phyloP scores from a whole-genome alignment of 192 early-diverging fungal species.

The Obelidium mucronatum region DNA sequence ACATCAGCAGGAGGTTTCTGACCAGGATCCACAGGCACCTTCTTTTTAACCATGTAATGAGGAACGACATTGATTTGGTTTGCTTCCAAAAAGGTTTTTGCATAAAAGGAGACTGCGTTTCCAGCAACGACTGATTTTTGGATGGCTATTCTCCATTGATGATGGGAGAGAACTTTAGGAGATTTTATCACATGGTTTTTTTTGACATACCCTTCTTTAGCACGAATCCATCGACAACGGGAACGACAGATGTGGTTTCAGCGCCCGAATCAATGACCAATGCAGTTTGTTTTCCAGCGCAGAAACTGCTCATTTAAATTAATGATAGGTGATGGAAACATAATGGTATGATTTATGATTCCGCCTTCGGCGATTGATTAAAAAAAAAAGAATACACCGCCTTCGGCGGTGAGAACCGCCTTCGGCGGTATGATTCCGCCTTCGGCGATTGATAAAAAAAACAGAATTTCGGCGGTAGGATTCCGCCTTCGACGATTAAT shows the following conservation, averaged over 20 bases:
- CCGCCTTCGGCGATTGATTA: no score
- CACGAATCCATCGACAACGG: conserved; percentile 97
- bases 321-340: no score
- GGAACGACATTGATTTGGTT: conserved; percentile 71
- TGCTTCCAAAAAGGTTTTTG: conserved; percentile 66
- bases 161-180: no score
- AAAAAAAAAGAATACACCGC: no score
- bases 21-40: conserved; percentile 75
- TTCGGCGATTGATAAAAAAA: no score
- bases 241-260: conserved; percentile 84
- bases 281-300: conserved; percentile 85
- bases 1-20: conserved; percentile 58
- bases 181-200: no score
- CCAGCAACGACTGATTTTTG: conserved; percentile 79
- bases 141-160: conserved; percentile 50
- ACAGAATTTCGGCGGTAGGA: no score
- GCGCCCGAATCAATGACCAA: conserved; percentile 95
- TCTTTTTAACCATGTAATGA: conserved; percentile 83
- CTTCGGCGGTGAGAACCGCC: no score
- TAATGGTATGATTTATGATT: no score
- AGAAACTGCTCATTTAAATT: no score
- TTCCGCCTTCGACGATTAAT: no score
- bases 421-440: no score
- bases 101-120: conserved; percentile 80
- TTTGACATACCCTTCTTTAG: conserved; percentile 81